Percentiles rank a stretch among this genome's conserved stretches.
Evolutionary conservation across 2,329 filamentous ascomycete species (phyloP).

Genomic region (Penicillium sp.): DNA sequence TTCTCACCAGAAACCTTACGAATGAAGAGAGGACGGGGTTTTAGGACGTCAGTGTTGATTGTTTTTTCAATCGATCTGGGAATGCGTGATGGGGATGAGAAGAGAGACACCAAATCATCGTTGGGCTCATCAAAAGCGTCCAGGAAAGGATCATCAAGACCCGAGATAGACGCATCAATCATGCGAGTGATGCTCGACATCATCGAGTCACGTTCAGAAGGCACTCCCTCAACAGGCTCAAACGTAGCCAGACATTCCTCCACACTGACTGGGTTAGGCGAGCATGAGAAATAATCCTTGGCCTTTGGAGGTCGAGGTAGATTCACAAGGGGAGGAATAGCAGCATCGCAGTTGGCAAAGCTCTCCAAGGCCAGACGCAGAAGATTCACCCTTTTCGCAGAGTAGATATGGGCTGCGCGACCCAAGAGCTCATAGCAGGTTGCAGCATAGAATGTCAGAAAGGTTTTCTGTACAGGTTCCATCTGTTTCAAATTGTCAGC

Average conservation of each 20-base stretch:
- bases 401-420: slow-evolving; percentile 47
- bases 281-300: background rate
- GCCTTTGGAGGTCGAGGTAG: background rate
- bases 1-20: slow-evolving; percentile 15
- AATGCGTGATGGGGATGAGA: background rate
- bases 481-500: slow-evolving; percentile 27
- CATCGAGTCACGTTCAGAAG: background rate
- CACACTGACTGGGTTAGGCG: background rate
- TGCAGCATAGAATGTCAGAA: slow-evolving; percentile 49
- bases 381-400: slow-evolving; percentile 43
- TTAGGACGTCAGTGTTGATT: slow-evolving; percentile 9
- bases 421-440: slow-evolving; percentile 50
- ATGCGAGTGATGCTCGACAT: slow-evolving; percentile 21
- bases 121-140: slow-evolving; percentile 7
- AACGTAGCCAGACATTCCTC: slow-evolving; percentile 6
- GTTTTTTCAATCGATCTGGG: background rate
- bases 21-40: slow-evolving; percentile 30
- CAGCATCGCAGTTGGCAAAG: slow-evolving; percentile 36
- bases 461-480: slow-evolving; percentile 36
- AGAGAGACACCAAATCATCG: background rate
- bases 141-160: slow-evolving; percentile 27
- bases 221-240: background rate
- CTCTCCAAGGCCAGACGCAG: slow-evolving; percentile 42
- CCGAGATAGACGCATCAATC: slow-evolving; percentile 26
- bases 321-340: slow-evolving; percentile 22